Evolutionary conservation across 139 green algal species (phyloP).

Genomic region (Coelastrella sp.): DNA sequence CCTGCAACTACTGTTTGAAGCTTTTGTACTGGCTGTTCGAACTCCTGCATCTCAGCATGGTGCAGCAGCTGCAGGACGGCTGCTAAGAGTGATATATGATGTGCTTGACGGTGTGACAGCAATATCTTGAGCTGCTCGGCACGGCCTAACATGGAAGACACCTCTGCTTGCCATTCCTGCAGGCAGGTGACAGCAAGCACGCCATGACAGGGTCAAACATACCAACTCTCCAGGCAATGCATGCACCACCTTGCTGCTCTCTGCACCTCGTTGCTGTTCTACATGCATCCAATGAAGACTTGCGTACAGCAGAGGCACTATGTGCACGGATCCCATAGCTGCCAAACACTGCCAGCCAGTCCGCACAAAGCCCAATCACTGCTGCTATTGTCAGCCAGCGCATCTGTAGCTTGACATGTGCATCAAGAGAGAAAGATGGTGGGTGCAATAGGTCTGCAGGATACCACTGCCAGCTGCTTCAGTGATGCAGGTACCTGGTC

Average conservation of each 20-base stretch:
- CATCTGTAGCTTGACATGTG: too few species aligned
- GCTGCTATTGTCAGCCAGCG: too few species aligned
- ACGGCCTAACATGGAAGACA: constrained; percentile 10
- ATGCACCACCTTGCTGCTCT: not conserved
- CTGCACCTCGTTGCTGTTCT: too few species aligned
- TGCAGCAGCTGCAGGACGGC: constrained; percentile 28
- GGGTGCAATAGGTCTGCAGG: not conserved
- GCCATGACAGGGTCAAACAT: not conserved
- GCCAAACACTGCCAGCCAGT: too few species aligned
- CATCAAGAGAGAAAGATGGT: not conserved
- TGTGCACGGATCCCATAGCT: too few species aligned
- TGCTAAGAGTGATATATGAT: constrained; percentile 33
- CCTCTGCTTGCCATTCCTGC: constrained; percentile 26
- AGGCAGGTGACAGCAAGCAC: not conserved
- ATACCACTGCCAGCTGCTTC: not conserved
- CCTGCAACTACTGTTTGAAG: not conserved
- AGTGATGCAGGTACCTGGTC: not conserved
- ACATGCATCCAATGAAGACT: too few species aligned
- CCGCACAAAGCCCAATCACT: too few species aligned
- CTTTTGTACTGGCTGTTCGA: not conserved
- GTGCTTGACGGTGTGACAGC: constrained; percentile 20
- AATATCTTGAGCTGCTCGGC: constrained; percentile 34
- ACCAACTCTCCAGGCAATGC: not conserved
- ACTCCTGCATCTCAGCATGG: constrained; percentile 10
- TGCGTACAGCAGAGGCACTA: too few species aligned